Percentiles rank a stretch among this genome's conserved stretches.
These are phyloP conservation scores for Colletotrichum sojae DNA, from an alignment of 2,329 filamentous ascomycete genomes.

Conservation along the genomic window DNA sequence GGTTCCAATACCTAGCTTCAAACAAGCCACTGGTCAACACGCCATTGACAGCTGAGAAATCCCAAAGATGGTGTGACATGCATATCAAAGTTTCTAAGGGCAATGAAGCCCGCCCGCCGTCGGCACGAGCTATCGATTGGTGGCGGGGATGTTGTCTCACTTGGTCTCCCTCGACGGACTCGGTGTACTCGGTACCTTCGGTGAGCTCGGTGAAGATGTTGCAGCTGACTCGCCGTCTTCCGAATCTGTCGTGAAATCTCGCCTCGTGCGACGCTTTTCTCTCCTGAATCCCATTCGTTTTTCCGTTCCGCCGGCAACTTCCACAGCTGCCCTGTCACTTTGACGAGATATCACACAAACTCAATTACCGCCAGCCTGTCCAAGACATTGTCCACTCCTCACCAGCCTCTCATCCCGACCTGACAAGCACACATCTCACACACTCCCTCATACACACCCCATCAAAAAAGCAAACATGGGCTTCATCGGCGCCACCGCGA, in stretches of 20 bases:
- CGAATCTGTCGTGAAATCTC: constrained; percentile 11
- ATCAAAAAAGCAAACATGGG: constrained; percentile 48
- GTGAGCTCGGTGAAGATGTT: constrained; percentile 16
- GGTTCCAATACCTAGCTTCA: no score
- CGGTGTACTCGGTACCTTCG: neutral
- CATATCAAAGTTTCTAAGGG: no score
- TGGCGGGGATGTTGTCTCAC: neutral
- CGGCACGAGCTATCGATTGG: no score
- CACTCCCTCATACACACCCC: neutral
- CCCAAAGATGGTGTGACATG: no score
- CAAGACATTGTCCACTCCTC: neutral
- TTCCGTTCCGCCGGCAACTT: constrained; percentile 35
- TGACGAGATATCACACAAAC: constrained; percentile 9
- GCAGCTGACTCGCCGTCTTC: constrained; percentile 33
- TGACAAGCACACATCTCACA: neutral
- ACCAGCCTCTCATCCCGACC: neutral
- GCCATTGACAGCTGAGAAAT: no score
- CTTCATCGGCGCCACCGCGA: constrained; percentile 50
- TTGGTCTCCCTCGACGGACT: no score
- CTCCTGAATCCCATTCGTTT: constrained; percentile 23
- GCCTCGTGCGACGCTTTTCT: neutral
- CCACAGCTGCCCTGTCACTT: neutral
- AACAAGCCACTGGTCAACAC: no score
- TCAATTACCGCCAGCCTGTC: neutral
- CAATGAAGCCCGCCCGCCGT: no score